Conservation (phyloP, 768 basidiomycete genomes). For the Lepiota venenata region DNA sequence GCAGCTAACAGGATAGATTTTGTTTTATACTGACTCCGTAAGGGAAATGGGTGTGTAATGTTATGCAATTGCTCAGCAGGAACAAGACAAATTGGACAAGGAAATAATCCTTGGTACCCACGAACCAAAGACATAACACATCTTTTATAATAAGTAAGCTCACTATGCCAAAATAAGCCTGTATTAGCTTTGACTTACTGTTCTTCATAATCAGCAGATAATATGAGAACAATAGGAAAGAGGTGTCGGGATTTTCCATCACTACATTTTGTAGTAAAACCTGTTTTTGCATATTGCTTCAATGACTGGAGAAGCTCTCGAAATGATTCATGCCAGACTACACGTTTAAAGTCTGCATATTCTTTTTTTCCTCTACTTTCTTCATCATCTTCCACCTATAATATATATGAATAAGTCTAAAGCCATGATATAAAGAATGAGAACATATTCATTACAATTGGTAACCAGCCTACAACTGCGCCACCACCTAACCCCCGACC, state of each 20-base stretch:
- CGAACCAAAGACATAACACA: slow-evolving; percentile 33
- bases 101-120: slow-evolving; percentile 23
- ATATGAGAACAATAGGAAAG: slow-evolving; percentile 34
- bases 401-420: no score
- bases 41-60: no score
- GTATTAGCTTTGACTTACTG: slow-evolving; percentile 30
- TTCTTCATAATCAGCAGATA: slow-evolving; percentile 43
- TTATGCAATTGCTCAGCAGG: no score
- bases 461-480: slow-evolving; percentile 32
- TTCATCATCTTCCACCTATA: slow-evolving; percentile 25
- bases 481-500: slow-evolving; percentile 29
- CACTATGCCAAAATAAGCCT: no score
- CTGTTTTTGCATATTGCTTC: slow-evolving; percentile 8
- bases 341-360: slow-evolving; percentile 29
- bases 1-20: no score
- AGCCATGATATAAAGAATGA: no score
- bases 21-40: no score
- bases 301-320: slow-evolving; percentile 25
- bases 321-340: slow-evolving; percentile 37
- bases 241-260: slow-evolving; percentile 22
- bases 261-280: slow-evolving; percentile 11
- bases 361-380: slow-evolving; percentile 23
- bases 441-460: slow-evolving; percentile 23
- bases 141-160: no score
- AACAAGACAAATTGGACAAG: slow-evolving; percentile 35